Evolutionary conservation across 2,329 filamentous ascomycete species (phyloP).

Genomic region (Diaporthe australafricana): DNA sequence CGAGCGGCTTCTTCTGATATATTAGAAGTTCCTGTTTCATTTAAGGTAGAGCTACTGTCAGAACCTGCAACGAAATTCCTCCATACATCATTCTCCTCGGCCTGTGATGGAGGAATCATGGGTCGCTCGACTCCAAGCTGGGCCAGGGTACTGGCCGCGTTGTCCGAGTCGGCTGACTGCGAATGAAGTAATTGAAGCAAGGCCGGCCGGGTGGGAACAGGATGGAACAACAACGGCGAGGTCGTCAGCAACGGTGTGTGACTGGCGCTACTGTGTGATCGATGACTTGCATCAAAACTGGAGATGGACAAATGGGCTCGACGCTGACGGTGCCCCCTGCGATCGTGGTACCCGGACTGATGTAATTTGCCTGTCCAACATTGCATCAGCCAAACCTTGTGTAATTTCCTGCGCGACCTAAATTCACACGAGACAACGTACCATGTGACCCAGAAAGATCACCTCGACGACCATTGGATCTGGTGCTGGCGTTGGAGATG

Average conservation of each 20-base stretch:
- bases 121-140: slow-evolving; percentile 40
- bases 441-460: background rate
- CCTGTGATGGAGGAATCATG: slow-evolving; percentile 39
- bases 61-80: slow-evolving; percentile 39
- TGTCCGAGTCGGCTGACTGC: slow-evolving; percentile 36
- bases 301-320: background rate
- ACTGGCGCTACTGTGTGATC: slow-evolving; percentile 8
- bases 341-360: background rate
- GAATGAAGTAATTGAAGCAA: slow-evolving; percentile 24
- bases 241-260: slow-evolving; percentile 11
- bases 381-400: background rate
- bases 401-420: background rate
- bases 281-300: background rate
- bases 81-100: slow-evolving; percentile 44
- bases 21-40: background rate
- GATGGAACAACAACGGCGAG: slow-evolving; percentile 37
- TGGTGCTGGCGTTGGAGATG: slow-evolving; percentile 36
- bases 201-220: slow-evolving; percentile 39
- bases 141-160: slow-evolving; percentile 42
- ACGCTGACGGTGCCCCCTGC: background rate
- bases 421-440: slow-evolving; percentile 9
- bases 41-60: slow-evolving; percentile 30
- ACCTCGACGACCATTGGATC: slow-evolving; percentile 14
- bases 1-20: background rate
- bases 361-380: background rate